phyloP scores from a whole-genome alignment of 2,329 filamentous ascomycete species.

The Apiospora arundinis region DNA sequence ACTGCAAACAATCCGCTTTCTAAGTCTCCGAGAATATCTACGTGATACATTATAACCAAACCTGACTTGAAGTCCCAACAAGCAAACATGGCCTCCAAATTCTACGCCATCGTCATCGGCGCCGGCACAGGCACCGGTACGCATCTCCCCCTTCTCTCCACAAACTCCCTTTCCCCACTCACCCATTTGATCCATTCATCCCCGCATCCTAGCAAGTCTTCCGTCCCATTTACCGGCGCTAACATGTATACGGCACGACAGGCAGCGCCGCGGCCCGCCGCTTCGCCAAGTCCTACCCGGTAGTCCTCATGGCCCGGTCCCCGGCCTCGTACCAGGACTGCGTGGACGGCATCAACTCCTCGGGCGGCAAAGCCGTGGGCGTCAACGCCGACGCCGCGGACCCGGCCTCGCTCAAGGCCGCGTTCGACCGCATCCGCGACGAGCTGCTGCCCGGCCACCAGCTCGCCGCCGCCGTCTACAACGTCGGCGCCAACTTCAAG shows the following conservation, averaged over 20 bases:
- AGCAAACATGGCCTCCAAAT: constrained; percentile 22
- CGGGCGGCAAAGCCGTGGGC: constrained; percentile 73
- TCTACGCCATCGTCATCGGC: constrained; percentile 25
- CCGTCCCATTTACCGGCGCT: not conserved
- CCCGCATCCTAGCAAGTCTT: not conserved
- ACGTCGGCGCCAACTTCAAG: constrained; percentile 62
- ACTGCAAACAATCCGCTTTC: not conserved
- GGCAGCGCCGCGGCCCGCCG: constrained; percentile 58
- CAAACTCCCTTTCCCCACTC: not conserved
- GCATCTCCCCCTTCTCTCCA: not conserved
- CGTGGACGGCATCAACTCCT: constrained; percentile 70
- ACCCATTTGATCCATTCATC: not conserved
- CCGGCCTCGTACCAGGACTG: constrained; percentile 70
- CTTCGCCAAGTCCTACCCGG: constrained; percentile 71
- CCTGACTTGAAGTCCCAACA: too few species aligned
- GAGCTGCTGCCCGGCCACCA: constrained; percentile 59
- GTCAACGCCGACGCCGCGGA: constrained; percentile 70
- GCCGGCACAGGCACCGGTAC: constrained; percentile 23
- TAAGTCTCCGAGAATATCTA: not conserved
- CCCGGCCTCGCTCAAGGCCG: constrained; percentile 48
- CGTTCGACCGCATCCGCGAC: constrained; percentile 67
- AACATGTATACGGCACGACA: constrained; percentile 26
- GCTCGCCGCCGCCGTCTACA: constrained; percentile 73
- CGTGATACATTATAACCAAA: not conserved
- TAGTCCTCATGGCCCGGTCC: constrained; percentile 76